Evolutionary conservation across 495 filamentous ascomycete species (phyloP), one percentile per base, ranked within the genome.

Genomic region (Lasiosphaeria miniovina): DNA sequence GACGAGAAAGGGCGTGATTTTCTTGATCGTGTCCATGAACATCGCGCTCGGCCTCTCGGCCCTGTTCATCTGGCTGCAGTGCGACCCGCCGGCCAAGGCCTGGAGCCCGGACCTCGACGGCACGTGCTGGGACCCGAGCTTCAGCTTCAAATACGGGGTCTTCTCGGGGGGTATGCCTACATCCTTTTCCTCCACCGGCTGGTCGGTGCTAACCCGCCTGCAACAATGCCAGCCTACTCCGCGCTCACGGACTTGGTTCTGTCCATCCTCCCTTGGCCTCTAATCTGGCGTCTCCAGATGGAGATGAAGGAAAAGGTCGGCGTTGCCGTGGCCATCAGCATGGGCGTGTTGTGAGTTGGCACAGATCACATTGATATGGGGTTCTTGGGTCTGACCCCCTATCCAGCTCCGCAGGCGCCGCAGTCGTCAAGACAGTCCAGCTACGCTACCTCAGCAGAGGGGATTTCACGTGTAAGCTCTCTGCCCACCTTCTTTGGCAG

Each of bases 11-110:
- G 24, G 55, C 54, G 35, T 68, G 34, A 63, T 63, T 68, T 57
- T 73, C 52, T 50, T 75, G 40, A 72, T 72, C 49, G 43, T 67
- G 15, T 65, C 52, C 46, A 65, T 78, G 46, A 77, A 77, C 63
- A 36, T 74, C 9, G 54, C 66, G 51, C 61, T 69, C 33, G 68
- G 65, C 24, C 49, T 75, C 15, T 70, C 60, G 41, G 71, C 71
- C n/a, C 62, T 75, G 6, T 69, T 76, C 50, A 65, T 63, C 4
- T 78, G 68, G 55, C 38, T 73, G 0, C 62, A 65, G 31, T 78
- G 75, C 55, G 32, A 60, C 24, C 75, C 75, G 6, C 48, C 68
- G 17, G 36, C 61, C 3, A 70, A 70, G 49, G 66, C 54, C 7
- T 77, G 74, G 75, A 53, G 70, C 24, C 38, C 45, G 8, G 6